phyloP scores from a whole-genome alignment of 768 basidiomycete species.

The Mycena metata region DNA sequence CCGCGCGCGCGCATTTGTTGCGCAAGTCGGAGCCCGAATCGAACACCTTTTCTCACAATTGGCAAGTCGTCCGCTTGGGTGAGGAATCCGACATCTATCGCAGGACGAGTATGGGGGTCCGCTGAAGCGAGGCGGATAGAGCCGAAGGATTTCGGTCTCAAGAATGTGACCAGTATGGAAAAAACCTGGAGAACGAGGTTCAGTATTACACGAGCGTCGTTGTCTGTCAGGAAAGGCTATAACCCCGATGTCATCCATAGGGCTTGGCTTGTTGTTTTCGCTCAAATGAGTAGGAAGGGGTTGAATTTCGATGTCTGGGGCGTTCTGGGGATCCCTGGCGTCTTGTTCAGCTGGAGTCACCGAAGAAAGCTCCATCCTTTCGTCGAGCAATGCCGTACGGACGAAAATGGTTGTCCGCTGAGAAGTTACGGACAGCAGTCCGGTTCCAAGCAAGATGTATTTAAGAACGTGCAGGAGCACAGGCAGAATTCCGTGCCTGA shows the following conservation, averaged over 20 bases:
- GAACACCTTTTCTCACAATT: slow-evolving; percentile 41
- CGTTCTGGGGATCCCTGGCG: neutral
- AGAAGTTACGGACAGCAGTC: neutral
- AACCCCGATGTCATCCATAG: neutral
- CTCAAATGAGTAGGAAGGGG: neutral
- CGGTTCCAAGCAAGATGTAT: slow-evolving; percentile 1
- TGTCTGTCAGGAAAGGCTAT: too few species aligned
- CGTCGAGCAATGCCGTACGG: neutral
- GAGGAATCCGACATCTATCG: slow-evolving; percentile 48
- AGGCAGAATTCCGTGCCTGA: neutral
- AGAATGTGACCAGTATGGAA: slow-evolving; percentile 5
- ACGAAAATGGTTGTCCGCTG: neutral
- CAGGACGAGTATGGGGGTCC: slow-evolving; percentile 47
- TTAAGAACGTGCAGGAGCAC: neutral
- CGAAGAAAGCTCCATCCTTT: neutral
- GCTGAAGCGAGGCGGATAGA: slow-evolving; percentile 43
- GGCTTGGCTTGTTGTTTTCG: neutral
- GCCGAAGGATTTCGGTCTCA: slow-evolving; percentile 42
- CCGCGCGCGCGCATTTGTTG: slow-evolving; percentile 41
- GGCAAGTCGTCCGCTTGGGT: slow-evolving; percentile 42
- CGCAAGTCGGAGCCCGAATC: slow-evolving; percentile 42
- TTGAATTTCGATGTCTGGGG: slow-evolving; percentile 7
- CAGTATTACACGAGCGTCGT: too few species aligned
- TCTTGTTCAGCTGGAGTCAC: neutral
- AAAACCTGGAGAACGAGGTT: neutral